Percentiles rank a stretch among this genome's conserved stretches.
phyloP scores from a whole-genome alignment of 345 rosid species.

The Populus alba region DNA sequence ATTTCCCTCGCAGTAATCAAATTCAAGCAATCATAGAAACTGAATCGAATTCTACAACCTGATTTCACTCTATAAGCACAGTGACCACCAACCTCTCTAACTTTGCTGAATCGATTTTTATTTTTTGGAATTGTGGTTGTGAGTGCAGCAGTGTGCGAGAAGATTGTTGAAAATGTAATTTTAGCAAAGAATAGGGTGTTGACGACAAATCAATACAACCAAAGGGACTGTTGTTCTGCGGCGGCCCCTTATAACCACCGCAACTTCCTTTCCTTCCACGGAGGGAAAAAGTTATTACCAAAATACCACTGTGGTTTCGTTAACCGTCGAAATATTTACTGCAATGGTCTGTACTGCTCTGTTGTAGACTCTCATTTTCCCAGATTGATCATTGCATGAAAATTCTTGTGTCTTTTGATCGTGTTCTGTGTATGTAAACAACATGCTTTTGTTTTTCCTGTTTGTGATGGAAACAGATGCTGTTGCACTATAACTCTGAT shows the following conservation, averaged over 20 bases:
- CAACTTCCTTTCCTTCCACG: constrained; percentile 57
- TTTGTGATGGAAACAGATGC: not conserved
- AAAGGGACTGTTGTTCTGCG: constrained; percentile 47
- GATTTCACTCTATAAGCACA: no score
- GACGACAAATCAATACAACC: constrained; percentile 43
- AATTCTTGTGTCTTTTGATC: not conserved
- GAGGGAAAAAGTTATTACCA: constrained; percentile 54
- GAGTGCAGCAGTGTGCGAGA: constrained; percentile 60
- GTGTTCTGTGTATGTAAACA: not conserved
- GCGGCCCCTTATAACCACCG: constrained; percentile 37
- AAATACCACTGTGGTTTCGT: constrained; percentile 57
- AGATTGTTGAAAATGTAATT: constrained; percentile 70
- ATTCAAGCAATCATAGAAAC: no score
- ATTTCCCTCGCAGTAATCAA: no score
- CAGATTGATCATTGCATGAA: constrained; percentile 42
- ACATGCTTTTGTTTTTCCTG: not conserved
- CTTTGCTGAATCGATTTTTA: no score
- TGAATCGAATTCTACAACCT: no score
- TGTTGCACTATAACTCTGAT: not conserved
- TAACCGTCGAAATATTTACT: constrained; percentile 45
- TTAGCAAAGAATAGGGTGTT: constrained; percentile 75
- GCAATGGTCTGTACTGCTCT: constrained; percentile 67
- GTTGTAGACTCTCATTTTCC: constrained; percentile 65
- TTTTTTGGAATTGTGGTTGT: no score
- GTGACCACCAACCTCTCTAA: no score